Evolutionary conservation across 169 alveolate species (phyloP).

Genomic region (Babesia caballi): DNA sequence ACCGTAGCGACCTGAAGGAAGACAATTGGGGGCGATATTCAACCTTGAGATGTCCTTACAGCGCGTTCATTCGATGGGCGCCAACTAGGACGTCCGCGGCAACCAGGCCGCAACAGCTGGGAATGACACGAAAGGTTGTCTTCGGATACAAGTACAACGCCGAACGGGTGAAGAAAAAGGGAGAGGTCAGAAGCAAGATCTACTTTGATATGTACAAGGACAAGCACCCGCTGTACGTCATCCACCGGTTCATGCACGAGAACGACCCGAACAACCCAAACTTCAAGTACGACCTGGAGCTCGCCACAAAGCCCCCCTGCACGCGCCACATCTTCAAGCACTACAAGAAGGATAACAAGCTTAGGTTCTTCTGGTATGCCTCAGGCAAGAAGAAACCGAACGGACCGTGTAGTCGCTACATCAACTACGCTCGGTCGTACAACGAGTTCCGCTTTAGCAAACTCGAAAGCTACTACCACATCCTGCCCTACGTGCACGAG

Average conservation of each 20-base stretch:
- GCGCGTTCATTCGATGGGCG: no score
- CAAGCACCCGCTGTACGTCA: conserved; percentile 60
- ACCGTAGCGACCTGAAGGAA: no score
- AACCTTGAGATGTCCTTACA: no score
- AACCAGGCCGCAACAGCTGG: conserved; percentile 1
- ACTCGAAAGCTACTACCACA: conserved; percentile 49
- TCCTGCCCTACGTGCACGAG: conserved; percentile 57
- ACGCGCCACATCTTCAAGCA: conserved; percentile 55
- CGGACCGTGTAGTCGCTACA: conserved; percentile 60
- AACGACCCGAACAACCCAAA: conserved; percentile 63
- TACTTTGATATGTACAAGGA: conserved; percentile 67
- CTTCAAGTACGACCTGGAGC: conserved; percentile 53
- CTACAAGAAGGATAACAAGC: conserved; percentile 52
- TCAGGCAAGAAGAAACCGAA: conserved; percentile 50
- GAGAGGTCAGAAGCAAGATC: conserved; percentile 30
- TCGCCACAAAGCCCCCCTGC: conserved; percentile 54
- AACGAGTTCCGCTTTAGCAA: conserved; percentile 66
- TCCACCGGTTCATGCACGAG: conserved; percentile 57
- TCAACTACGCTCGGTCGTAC: conserved; percentile 35
- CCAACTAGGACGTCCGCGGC: no score
- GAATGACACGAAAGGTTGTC: conserved; percentile 41
- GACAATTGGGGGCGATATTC: no score
- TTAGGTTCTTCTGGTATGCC: conserved; percentile 64
- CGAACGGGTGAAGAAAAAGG: conserved; percentile 45
- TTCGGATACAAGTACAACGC: conserved; percentile 52